These are phyloP conservation scores for Plicaturopsis crispa DNA, from an alignment of 768 basidiomycete species.

Conservation along the genomic window DNA sequence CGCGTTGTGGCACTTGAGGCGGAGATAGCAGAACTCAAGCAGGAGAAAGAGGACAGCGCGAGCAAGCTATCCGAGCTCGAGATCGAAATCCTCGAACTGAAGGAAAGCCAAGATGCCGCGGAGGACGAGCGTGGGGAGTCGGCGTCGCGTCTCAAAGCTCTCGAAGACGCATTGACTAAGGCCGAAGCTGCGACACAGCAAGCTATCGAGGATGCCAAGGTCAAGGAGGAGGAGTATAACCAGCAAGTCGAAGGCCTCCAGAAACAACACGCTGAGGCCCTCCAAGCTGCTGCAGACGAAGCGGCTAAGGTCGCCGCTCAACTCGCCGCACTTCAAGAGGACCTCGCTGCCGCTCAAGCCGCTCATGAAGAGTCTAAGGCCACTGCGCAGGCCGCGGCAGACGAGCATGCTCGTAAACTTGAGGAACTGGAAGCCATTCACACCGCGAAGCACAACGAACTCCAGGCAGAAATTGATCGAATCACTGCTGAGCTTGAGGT, in stretches of 20 bases:
- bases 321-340: constrained; percentile 36
- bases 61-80: constrained; percentile 75
- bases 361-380: constrained; percentile 42
- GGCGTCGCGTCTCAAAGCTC: constrained; percentile 34
- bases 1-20: constrained; percentile 34
- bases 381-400: constrained; percentile 35
- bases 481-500: constrained; percentile 64
- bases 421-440: constrained; percentile 45
- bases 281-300: constrained; percentile 36
- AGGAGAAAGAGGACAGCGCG: constrained; percentile 64
- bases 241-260: constrained; percentile 32
- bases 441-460: constrained; percentile 39
- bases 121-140: constrained; percentile 51
- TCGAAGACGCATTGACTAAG: constrained; percentile 48
- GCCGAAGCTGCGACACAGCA: constrained; percentile 40
- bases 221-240: constrained; percentile 38
- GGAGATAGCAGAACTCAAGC: constrained; percentile 45
- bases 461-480: constrained; percentile 46
- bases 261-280: constrained; percentile 35
- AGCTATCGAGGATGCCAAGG: constrained; percentile 36
- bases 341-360: constrained; percentile 35
- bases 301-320: constrained; percentile 35
- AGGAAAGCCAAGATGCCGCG: constrained; percentile 56
- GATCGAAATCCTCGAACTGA: constrained; percentile 71
- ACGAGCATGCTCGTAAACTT: constrained; percentile 39